Evolutionary conservation across 768 basidiomycete species (phyloP), one percentile per base, ranked within the genome.

Genomic region (Suillus spraguei): DNA sequence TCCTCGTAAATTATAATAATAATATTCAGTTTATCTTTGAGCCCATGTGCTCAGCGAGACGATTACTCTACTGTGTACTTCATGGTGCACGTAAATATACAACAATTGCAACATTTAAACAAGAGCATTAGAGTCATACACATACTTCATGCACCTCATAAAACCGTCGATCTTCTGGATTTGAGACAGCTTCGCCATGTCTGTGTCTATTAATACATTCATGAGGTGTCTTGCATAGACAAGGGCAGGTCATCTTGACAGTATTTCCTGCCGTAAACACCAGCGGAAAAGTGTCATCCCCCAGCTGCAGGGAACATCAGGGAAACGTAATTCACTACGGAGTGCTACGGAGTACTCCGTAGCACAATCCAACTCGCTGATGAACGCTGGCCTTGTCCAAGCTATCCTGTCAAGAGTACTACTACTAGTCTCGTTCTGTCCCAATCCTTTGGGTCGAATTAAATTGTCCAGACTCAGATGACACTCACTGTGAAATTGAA

Each of bases 1-100:
- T 53, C 32, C 52, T 35, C 52, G 32, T 35, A 53, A 53, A 53
- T 33, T 53, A 53, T 35, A 35, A 53, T 53, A 35, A 53, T 53
- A 53, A 53, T 53, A 53, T 53, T 53, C 11, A 20, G 32, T 53
- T 33, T 10, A 53, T 53, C 32, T 20, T 32, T 17, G 32, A 53
- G 32, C 52, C 32, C n/a, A 53, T 33, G 52, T 20, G 52, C 52
- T 33, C 33, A 35, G 1, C 32, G 33, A 35, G 13, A 11, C 50
- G 28, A 32, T 33, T 33, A 4, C 4, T 28, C 28, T n/a, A n/a
- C n/a, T n/a, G n/a, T n/a, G n/a, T n/a, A 28, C 28, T 4, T 28
- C 28, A 28, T 28, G 28, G 4, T 28, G 20, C 20, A 1, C 20
- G 5, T 5, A 11, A 53, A 49, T 24, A 14, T 28, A 28, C 24